phyloP scores from a whole-genome alignment of 305 asterid species.

The Coffea humblotiana region DNA sequence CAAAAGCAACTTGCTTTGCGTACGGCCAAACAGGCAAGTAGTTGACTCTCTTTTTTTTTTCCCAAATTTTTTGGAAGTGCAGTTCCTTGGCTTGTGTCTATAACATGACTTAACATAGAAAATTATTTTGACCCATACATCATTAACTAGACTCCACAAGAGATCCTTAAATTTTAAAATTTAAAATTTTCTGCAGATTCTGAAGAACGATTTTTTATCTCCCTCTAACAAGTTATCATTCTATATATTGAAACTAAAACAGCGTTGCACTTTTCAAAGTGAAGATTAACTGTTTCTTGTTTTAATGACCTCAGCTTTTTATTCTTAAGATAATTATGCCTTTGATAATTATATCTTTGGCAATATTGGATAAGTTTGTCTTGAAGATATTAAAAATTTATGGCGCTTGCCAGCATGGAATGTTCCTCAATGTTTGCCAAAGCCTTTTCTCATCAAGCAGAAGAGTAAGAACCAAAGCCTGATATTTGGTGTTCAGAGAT shows the following conservation, averaged over 20 bases:
- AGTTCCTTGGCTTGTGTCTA: background rate
- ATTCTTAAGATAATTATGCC: background rate
- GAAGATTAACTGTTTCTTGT: background rate
- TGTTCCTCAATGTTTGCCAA: background rate
- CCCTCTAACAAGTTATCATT: background rate
- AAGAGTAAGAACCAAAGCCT: background rate
- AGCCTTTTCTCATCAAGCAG: background rate
- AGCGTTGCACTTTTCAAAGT: background rate
- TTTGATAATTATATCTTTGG: background rate
- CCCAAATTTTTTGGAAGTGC: background rate
- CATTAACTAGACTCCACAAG: background rate
- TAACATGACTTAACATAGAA: background rate
- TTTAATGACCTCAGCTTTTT: background rate
- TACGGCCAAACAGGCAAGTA: conserved; percentile 95
- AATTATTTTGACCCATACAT: background rate
- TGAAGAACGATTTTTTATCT: background rate
- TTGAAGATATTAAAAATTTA: background rate
- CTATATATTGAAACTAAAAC: background rate
- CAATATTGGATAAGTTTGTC: background rate
- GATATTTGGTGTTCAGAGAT: background rate
- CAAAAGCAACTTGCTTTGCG: conserved; percentile 99
- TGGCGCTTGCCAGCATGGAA: background rate
- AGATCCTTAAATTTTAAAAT: background rate
- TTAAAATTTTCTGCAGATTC: background rate
- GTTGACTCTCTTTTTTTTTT: background rate